Conservation (phyloP, 75 land plant genomes). For the Pinus taeda region DNA sequence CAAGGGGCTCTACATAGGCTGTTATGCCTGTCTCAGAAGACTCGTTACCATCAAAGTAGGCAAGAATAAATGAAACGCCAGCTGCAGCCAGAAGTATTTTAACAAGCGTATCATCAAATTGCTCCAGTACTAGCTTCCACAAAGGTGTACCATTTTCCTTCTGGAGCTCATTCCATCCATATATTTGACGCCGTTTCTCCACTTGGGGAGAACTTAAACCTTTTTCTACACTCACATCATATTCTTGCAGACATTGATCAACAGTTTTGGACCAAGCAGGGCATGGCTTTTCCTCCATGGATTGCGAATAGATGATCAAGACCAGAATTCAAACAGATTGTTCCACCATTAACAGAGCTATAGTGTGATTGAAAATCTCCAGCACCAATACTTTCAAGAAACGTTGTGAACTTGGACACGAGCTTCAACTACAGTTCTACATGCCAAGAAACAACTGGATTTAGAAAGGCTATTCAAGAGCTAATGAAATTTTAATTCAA, state of each 20-base stretch:
- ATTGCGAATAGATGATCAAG: too few species aligned
- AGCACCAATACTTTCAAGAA: too few species aligned
- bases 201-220: constrained; percentile 58
- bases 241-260: constrained; percentile 61
- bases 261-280: constrained; percentile 78
- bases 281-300: constrained; percentile 38
- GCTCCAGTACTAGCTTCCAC: constrained; percentile 77
- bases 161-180: constrained; percentile 77
- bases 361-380: too few species aligned
- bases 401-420: too few species aligned
- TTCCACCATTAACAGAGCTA: too few species aligned
- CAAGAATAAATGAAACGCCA: constrained; percentile 59
- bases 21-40: constrained; percentile 40
- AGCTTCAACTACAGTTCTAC: too few species aligned
- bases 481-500: too few species aligned
- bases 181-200: constrained; percentile 33
- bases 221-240: constrained; percentile 39
- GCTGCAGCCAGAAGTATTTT: constrained; percentile 79
- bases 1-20: constrained; percentile 84
- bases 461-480: too few species aligned
- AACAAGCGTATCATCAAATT: constrained; percentile 82
- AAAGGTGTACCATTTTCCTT: constrained; percentile 68
- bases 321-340: too few species aligned
- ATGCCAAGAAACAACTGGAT: too few species aligned
- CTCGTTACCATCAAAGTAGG: constrained; percentile 45